Base-by-base conservation (phyloP, 2,329 filamentous ascomycete species). In the Fusarium ambrosium region DNA sequence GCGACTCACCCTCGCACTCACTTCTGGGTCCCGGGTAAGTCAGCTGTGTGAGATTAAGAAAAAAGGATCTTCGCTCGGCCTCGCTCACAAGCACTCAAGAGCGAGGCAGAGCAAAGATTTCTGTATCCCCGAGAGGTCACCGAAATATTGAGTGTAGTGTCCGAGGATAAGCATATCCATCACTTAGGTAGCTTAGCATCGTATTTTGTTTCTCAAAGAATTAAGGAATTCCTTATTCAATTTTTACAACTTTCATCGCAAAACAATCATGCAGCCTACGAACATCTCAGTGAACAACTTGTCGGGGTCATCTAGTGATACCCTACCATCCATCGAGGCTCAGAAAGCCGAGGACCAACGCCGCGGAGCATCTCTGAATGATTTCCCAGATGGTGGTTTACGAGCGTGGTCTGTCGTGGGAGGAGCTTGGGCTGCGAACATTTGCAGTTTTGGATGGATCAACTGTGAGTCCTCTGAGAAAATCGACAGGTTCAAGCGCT, bases 361-460 rank as follows among this genome's bases (percentile, higher is more conserved):
- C 13, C 53, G 29, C 5, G 32, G 53, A 16, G 39, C 24, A 14
- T n/a, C 24, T 3, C 8, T 43, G 24, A 43, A 60, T 6, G 58
- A 60, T 11, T 60, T 60, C 4, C 58, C 58, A 32, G 58, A 60
- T 43, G 58, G 58, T 1, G 58, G 58, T 4, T 3, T 60, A 1
- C 37, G 58, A 11, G 58, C 58, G 13, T 60, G 58, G 58, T 41
- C 24, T 4, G 58, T 60, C 22, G 58, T 60, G 5, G 37, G 4
- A 2, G 58, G 58, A 6, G 58, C 58, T 9, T 60, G 58, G 58
- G 58, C 58, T 14, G 22, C 58, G 4, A 60, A 60, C 27, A 60
- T 60, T 22, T 60, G 58, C 24, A 60, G 58, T 29, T 60, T 60
- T 13, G 58, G 58, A 27, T 60, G 58, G 58, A 60, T 60, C 24